phyloP scores from a whole-genome alignment of 2,329 filamentous ascomycete genomes.

The Aureobasidium mangrovei region DNA sequence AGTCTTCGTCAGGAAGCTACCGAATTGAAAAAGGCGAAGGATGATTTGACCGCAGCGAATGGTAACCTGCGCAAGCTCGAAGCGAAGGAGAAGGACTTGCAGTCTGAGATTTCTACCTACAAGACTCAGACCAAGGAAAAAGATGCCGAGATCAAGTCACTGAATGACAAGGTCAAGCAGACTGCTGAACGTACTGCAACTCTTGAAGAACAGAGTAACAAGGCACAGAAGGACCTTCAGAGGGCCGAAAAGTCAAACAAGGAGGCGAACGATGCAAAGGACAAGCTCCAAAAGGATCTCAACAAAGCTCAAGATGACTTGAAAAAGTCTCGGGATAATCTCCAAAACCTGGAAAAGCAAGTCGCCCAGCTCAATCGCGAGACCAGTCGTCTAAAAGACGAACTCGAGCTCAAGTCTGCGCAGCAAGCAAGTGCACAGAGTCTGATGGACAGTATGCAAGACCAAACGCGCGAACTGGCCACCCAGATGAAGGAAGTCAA shows the following conservation, averaged over 20 bases:
- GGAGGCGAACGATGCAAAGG: conserved; percentile 63
- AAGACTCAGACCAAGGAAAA: conserved; percentile 64
- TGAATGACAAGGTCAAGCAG: conserved; percentile 69
- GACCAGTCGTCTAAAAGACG: conserved; percentile 60
- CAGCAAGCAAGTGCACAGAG: conserved; percentile 81
- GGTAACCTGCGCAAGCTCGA: conserved; percentile 68
- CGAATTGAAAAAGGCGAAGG: conserved; percentile 63
- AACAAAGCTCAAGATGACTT: conserved; percentile 65
- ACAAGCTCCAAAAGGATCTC: conserved; percentile 64
- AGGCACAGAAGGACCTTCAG: conserved; percentile 67
- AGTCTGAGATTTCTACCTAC: conserved; percentile 60
- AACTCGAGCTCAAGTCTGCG: conserved; percentile 72
- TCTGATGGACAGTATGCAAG: conserved; percentile 82
- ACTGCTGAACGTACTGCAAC: conserved; percentile 64
- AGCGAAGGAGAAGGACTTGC: conserved; percentile 71
- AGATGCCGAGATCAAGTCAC: conserved; percentile 64
- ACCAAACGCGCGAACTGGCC: conserved; percentile 79
- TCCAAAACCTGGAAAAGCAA: conserved; percentile 69
- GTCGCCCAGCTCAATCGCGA: conserved; percentile 60
- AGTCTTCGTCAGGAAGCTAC: conserved; percentile 67
- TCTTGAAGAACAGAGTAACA: conserved; percentile 69
- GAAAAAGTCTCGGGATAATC: conserved; percentile 42
- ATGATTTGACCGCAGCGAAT: conserved; percentile 58
- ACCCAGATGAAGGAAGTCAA: conserved; percentile 87
- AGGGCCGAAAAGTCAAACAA: conserved; percentile 70